Evolutionary conservation across 1,139 yeast genomes (phyloP).

Genomic region (Ogataea hybrid): DNA sequence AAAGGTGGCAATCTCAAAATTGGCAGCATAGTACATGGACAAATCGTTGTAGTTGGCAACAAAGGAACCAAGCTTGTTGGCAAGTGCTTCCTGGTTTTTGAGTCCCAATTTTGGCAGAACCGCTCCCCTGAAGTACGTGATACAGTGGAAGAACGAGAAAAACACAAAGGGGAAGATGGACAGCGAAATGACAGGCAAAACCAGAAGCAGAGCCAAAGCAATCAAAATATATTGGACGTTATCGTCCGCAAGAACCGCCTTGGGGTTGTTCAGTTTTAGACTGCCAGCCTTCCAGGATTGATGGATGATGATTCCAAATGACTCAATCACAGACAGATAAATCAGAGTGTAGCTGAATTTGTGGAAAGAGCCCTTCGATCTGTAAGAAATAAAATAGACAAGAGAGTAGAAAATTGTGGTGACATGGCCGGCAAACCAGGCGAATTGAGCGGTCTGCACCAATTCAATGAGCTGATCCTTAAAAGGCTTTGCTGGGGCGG

Average conservation of each 20-base stretch:
- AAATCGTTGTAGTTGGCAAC: conserved; percentile 63
- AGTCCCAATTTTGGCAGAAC: conserved; percentile 65
- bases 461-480: conserved; percentile 16
- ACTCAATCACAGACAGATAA: conserved; percentile 62
- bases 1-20: conserved; percentile 61
- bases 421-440: conserved; percentile 73
- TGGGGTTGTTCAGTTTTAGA: conserved; percentile 22
- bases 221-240: conserved; percentile 63
- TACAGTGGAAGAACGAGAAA: conserved; percentile 70
- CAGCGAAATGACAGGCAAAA: conserved; percentile 50
- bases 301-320: conserved; percentile 75
- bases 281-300: conserved; percentile 38
- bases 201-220: conserved; percentile 56
- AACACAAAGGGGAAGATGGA: conserved; percentile 65
- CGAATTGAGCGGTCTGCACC: conserved; percentile 48
- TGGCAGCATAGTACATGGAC: conserved; percentile 70
- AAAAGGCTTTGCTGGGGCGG: conserved; percentile 6
- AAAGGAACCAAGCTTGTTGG: conserved; percentile 45
- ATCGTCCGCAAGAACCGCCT: conserved; percentile 50
- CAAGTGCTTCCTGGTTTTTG: conserved; percentile 37
- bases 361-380: conserved; percentile 34
- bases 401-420: conserved; percentile 55
- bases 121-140: conserved; percentile 63
- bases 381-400: conserved; percentile 52
- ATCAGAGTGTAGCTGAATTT: conserved; percentile 57